Conservation (phyloP, 208 protist genomes). For the Porcisia hertigi region DNA sequence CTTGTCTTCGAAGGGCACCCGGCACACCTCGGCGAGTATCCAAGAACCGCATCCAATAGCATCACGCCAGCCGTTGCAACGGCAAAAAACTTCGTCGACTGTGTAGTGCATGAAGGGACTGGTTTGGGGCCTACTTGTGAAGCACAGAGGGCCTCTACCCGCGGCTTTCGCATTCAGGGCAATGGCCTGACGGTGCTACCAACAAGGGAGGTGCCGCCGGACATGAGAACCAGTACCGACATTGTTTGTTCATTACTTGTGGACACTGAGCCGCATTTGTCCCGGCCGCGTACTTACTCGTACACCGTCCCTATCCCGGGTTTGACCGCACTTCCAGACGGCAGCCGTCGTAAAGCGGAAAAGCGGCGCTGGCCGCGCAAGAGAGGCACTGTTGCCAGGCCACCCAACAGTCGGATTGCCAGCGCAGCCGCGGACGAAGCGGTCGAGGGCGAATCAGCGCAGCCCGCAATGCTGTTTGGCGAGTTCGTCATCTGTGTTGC, state of each 20-base stretch:
- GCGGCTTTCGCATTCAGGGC: slow-evolving; percentile 41
- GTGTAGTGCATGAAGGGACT: not conserved
- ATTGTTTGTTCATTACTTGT: slow-evolving; percentile 34
- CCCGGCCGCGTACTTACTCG: slow-evolving; percentile 66
- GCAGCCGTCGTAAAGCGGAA: slow-evolving; percentile 14
- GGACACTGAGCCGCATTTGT: slow-evolving; percentile 40
- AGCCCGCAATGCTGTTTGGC: slow-evolving; percentile 34
- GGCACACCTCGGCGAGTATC: not conserved
- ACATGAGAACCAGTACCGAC: slow-evolving; percentile 10
- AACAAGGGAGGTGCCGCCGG: slow-evolving; percentile 13
- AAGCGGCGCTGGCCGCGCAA: slow-evolving; percentile 9
- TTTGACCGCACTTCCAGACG: slow-evolving; percentile 35
- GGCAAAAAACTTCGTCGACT: not conserved
- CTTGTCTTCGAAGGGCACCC: slow-evolving; percentile 28
- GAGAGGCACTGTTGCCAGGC: not conserved
- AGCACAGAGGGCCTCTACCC: not conserved
- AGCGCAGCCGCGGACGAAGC: slow-evolving; percentile 1
- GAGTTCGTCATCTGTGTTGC: slow-evolving; percentile 27
- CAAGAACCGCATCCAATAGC: not conserved
- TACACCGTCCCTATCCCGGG: slow-evolving; percentile 47
- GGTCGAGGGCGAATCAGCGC: not conserved
- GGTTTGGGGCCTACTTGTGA: not conserved
- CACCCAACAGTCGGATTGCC: not conserved
- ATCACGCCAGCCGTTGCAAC: not conserved
- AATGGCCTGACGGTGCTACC: slow-evolving; percentile 32